Evolutionary conservation across 352 stramenopile genomes (phyloP).

Genomic region (Peronospora farinosa): DNA sequence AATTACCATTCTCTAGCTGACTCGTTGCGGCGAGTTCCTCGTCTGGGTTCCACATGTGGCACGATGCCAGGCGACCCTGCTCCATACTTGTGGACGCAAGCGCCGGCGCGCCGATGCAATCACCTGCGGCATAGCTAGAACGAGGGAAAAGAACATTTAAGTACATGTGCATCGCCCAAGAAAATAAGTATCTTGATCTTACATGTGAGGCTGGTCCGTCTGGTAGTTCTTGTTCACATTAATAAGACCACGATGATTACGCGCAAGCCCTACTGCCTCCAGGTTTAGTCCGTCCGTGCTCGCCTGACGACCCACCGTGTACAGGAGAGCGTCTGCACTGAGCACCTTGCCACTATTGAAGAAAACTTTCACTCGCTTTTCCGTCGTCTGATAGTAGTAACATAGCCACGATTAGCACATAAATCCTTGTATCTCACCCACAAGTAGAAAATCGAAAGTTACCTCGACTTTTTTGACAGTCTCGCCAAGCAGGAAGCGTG

Average conservation of each 20-base stretch:
- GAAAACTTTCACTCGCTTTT: conserved; percentile 55
- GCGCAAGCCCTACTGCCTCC: conserved; percentile 67
- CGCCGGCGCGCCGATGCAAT: conserved; percentile 83
- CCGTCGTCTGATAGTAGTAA: conserved; percentile 32
- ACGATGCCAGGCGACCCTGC: conserved; percentile 74
- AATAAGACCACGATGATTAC: conserved; percentile 75
- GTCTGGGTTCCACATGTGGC: conserved; percentile 77
- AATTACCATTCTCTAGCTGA: conserved; percentile 72
- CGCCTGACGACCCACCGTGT: conserved; percentile 74
- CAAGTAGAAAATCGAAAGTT: background rate
- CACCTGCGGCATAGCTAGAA: conserved; percentile 75
- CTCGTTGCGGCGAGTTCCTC: conserved; percentile 51
- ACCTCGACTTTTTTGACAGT: conserved; percentile 71
- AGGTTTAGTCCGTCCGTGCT: conserved; percentile 80
- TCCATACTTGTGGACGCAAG: conserved; percentile 88
- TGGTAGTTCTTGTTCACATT: conserved; percentile 87
- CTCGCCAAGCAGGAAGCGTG: conserved; percentile 79
- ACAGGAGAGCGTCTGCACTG: conserved; percentile 68
- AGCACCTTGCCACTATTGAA: conserved; percentile 72
- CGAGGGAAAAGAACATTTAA: background rate
- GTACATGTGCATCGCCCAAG: background rate
- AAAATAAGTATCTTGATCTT: conserved; percentile 3
- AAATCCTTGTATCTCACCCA: background rate
- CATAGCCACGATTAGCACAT: conserved; percentile 3
- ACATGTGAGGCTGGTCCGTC: conserved; percentile 79